Evolutionary conservation across 2,329 filamentous ascomycete genomes (phyloP).

Genomic region (Penicillium sp.): DNA sequence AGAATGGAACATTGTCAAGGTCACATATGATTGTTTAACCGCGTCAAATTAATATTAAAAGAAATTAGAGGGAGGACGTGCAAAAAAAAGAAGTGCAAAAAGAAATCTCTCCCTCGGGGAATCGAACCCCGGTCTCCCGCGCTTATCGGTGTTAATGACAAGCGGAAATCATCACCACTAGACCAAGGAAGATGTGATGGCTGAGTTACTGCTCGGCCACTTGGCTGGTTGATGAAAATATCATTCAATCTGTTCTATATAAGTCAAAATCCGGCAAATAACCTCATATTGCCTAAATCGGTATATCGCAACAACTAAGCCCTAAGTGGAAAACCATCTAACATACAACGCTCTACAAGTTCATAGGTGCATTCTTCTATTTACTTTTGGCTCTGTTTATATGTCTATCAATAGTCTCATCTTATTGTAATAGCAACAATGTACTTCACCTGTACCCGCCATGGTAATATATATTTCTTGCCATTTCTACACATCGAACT

Average conservation of each 20-base stretch:
- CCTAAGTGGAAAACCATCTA: not conserved
- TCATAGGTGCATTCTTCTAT: not conserved
- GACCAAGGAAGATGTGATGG: constrained; percentile 25
- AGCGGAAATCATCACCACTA: constrained; percentile 33
- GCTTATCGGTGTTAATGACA: constrained; percentile 28
- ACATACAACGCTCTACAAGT: not conserved
- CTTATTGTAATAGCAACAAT: not conserved
- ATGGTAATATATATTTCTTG: not conserved
- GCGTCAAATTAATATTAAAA: not conserved
- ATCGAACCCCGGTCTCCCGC: constrained; percentile 38
- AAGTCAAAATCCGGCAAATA: not conserved
- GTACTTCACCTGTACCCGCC: not conserved
- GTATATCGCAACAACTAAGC: not conserved
- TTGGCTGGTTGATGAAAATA: constrained; percentile 18
- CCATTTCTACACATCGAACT: not conserved
- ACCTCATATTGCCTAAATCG: not conserved
- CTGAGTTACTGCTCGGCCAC: constrained; percentile 25
- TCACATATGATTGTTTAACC: no score
- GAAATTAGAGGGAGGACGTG: no score
- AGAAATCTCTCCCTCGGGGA: constrained; percentile 31
- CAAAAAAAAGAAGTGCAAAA: constrained; percentile 5
- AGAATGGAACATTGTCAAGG: no score
- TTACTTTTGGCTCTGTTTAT: not conserved
- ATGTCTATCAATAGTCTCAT: not conserved
- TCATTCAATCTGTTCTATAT: not conserved